Base-by-base conservation (phyloP, 352 stramenopile genomes). In the Globisporangium recalcitrans region DNA sequence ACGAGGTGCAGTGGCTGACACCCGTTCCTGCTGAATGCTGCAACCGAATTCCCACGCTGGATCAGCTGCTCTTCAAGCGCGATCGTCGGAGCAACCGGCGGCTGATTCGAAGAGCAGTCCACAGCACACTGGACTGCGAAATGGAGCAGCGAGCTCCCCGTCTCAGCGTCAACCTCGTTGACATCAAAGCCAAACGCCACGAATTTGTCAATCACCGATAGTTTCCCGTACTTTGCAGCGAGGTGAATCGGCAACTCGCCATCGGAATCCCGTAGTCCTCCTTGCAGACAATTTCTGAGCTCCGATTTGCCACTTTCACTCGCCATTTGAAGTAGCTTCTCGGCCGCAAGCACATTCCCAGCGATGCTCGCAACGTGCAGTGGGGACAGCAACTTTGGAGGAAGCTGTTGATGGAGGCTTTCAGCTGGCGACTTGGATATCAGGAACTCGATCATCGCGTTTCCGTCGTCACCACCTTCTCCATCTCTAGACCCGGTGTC, bases 361-460 rank as follows among this genome's bases (percentile, higher is more conserved):
- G 26, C 24, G 27, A 49, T 42, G n/a, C 48, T 40, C 24, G 48
- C 58, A 4, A 40, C 19, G 38, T 64, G 48, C 10, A 64, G 36
- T 9, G 58, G 58, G 1, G 58, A 58, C 19, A 58, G 16, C 22
- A 44, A 11, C 48, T 58, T 54, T 44, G 58, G 58, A 1, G 48
- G 49, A 31, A 52, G 22, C 48, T 58, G 58, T 9, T 58, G 47
- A 11, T 34, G 11, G 9, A 46, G 16, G 21, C 26, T 31, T 9
- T 21, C 14, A 11, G 19, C 9, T 29, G 51, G 34, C 0, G 58
- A 8, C 10, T 40, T 58, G 31, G 10, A 21, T n/a, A 64, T 52
- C 16, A 64, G 7, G 10, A 58, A 64, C 19, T 56, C 38, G n/a
- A 58, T 11, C 48, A 64, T 64, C 48, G 36, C 36, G 22, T n/a